Conservation (phyloP, 2,329 filamentous ascomycete genomes). For the Alternaria triticina region DNA sequence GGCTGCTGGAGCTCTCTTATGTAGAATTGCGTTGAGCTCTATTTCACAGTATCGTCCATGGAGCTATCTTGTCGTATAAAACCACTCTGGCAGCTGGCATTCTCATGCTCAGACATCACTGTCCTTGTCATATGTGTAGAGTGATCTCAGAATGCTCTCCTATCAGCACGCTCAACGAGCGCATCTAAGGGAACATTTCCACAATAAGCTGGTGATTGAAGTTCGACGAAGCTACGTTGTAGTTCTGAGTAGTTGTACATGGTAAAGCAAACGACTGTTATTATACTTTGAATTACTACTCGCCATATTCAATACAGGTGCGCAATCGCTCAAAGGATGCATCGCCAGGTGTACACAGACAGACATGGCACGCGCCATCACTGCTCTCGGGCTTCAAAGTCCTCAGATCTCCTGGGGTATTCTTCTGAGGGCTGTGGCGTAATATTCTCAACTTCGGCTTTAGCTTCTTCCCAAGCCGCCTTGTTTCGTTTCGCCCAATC, state of each 20-base stretch:
- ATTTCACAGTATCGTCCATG: neutral
- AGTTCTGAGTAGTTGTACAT: neutral
- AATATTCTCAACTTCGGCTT: slow-evolving; percentile 87
- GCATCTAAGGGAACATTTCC: neutral
- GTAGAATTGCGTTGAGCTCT: neutral
- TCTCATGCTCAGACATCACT: neutral
- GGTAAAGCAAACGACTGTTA: neutral
- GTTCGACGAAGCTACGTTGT: neutral
- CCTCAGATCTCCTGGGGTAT: slow-evolving; percentile 24
- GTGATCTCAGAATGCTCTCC: neutral
- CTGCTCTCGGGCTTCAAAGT: slow-evolving; percentile 11
- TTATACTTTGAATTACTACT: neutral
- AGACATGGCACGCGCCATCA: neutral
- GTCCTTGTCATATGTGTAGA: neutral
- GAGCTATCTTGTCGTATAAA: neutral
- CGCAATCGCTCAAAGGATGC: neutral
- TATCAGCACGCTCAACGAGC: neutral
- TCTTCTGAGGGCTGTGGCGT: slow-evolving; percentile 51
- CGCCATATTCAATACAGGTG: neutral
- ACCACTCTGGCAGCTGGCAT: neutral
- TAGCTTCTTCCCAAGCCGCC: slow-evolving; percentile 91
- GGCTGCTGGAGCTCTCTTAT: neutral
- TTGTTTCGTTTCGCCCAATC: slow-evolving; percentile 93
- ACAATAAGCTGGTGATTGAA: neutral
- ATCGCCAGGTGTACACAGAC: neutral